These are phyloP conservation scores for Apophysomyces sp. DNA, from an alignment of 371 early-diverging fungal species.

Conservation along the genomic window DNA sequence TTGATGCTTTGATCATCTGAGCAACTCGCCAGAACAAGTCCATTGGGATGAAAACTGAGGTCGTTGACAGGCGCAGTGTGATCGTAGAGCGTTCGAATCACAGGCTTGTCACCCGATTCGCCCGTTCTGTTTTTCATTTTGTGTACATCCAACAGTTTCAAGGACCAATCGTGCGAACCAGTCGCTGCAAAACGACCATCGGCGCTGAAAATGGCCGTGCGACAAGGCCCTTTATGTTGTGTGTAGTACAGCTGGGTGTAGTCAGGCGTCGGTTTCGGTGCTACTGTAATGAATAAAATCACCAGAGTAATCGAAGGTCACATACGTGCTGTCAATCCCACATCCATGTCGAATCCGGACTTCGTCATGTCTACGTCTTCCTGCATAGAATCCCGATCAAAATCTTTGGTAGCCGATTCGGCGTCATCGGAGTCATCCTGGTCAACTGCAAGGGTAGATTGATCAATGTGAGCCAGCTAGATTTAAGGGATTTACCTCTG, in stretches of 20 bases:
- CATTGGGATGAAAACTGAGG: conserved; percentile 91
- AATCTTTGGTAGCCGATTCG: conserved; percentile 22
- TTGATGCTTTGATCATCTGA: conserved; percentile 86
- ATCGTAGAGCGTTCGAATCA: conserved; percentile 87
- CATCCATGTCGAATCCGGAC: conserved; percentile 31
- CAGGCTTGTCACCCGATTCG: conserved; percentile 72
- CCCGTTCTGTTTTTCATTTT: conserved; percentile 69
- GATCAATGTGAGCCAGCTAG: neutral
- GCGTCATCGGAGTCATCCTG: conserved; percentile 44
- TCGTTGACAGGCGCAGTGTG: conserved; percentile 83
- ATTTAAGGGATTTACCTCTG: conserved; percentile 27
- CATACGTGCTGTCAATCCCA: conserved; percentile 32
- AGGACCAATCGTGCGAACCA: conserved; percentile 85
- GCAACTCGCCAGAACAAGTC: conserved; percentile 84
- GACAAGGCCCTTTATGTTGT: conserved; percentile 56
- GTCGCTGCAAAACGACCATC: conserved; percentile 85
- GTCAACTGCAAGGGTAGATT: conserved; percentile 18
- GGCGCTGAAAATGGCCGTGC: conserved; percentile 46
- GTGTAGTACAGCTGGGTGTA: conserved; percentile 53
- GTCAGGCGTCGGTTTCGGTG: conserved; percentile 40
- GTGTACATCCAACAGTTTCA: conserved; percentile 87
- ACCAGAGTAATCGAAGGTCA: neutral
- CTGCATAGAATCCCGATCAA: conserved; percentile 19
- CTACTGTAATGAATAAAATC: conserved; percentile 13
- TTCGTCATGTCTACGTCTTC: conserved; percentile 11